Evolutionary conservation across 73 alveolate genomes (phyloP).

Genomic region (Breviolum minutum): DNA sequence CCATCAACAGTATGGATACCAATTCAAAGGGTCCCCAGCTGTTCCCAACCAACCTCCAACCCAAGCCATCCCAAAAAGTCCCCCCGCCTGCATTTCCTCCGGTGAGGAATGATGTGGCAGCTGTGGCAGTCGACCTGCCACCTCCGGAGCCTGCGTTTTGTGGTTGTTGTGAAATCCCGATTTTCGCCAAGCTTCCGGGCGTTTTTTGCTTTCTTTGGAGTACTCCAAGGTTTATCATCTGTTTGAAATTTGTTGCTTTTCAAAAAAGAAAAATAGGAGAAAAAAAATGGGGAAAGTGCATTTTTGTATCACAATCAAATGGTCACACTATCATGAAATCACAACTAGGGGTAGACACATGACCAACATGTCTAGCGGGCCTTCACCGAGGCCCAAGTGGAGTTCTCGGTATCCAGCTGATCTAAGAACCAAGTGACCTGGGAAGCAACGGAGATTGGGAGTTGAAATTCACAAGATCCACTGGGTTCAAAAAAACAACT

Average conservation of each 20-base stretch:
- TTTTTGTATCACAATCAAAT: too few relatives aligned
- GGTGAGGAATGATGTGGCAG: slow-evolving; percentile 89
- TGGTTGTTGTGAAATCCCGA: background rate
- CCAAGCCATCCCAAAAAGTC: background rate
- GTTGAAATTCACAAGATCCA: background rate
- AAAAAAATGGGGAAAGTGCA: too few relatives aligned
- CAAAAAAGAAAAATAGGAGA: too few relatives aligned
- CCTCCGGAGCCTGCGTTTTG: slow-evolving; percentile 65
- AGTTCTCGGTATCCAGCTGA: slow-evolving; percentile 68
- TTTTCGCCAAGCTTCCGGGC: too few relatives aligned
- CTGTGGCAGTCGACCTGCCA: slow-evolving; percentile 85
- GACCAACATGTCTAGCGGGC: background rate
- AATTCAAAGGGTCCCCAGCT: background rate
- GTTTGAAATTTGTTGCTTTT: too few relatives aligned
- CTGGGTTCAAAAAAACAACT: background rate
- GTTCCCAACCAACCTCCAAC: background rate
- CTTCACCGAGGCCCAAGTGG: slow-evolving; percentile 89
- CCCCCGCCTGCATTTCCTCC: slow-evolving; percentile 69
- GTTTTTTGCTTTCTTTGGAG: too few relatives aligned
- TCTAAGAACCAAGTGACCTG: slow-evolving; percentile 93
- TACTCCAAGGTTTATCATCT: too few relatives aligned
- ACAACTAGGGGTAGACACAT: too few relatives aligned
- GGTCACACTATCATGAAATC: too few relatives aligned
- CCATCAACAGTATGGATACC: too few relatives aligned
- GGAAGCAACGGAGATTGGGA: background rate